Evolutionary conservation across 176 grass and related monocot genomes (phyloP), one percentile per base, ranked within the genome.

Genomic region (Otatea glauca): DNA sequence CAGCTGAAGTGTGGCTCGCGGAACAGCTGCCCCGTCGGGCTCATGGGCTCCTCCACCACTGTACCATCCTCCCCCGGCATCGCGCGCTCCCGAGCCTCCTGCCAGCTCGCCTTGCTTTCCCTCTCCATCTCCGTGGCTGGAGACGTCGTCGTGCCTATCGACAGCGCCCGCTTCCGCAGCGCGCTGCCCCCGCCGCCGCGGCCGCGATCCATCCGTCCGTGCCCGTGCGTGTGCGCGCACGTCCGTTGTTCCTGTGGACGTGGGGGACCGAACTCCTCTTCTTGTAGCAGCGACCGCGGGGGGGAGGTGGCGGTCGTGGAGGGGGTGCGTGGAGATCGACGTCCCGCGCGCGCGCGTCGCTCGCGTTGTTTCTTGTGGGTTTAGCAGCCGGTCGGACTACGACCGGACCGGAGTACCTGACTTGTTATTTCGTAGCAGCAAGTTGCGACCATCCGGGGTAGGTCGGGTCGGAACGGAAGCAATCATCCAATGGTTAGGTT

Each of bases 21-120:
- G 76, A 97, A 97, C 67, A 97, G 62, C 79, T 74, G 88, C 81
- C 88, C 92, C 21, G 88, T 89, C 11, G 94, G 94, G 80, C 90
- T 97, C 86, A 97, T 64, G 32, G 92, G 90, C 76, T 94, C 79
- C 65, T 86, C 94, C 25, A 3, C 68, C 9, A 2, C 81, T 5
- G 0, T 24, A 3, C 5, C 5, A 1, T 7, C 45, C 42, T 10
- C 23, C 25, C 29, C 21, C 21, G 0, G 48, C 9, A 0, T 43
- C 27, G 0, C 58, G 9, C 2, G 23, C 15, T 8, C 16, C 5
- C 1, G 24, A 9, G 14, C 16, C 5, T 24, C 27, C 25, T 20
- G 9, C 60, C 15, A 48, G 45, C 15, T 39, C 27, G 5, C 38
- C 49, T 11, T 37, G 37, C 17, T 47, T 12, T 9, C 55, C 44